Conservation (phyloP, 2,329 filamentous ascomycete genomes). For the Xylariaceae sp. region DNA sequence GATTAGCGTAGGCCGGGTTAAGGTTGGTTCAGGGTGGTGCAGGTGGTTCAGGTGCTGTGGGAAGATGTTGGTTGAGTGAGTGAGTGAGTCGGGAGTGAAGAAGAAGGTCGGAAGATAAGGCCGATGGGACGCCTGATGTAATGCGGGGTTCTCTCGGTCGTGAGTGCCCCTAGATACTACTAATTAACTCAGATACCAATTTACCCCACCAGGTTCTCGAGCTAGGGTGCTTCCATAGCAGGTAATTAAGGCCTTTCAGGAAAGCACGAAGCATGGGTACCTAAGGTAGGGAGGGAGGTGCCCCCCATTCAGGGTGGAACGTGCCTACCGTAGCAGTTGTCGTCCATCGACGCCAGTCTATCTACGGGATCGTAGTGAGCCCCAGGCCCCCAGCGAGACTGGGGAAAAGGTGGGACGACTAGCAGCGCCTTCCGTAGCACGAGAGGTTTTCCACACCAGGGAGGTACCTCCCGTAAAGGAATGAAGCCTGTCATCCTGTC, state of each 20-base stretch:
- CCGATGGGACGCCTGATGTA: constrained; percentile 9
- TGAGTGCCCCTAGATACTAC: neutral
- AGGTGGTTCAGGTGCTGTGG: too few relatives aligned
- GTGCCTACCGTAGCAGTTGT: too few relatives aligned
- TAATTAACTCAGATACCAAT: neutral
- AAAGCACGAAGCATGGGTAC: neutral
- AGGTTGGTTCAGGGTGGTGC: neutral
- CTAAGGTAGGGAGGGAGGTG: neutral
- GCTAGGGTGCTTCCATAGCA: neutral
- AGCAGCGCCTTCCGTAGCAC: too few relatives aligned
- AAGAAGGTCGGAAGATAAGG: neutral
- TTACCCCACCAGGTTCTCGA: constrained; percentile 5
- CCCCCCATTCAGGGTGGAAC: too few relatives aligned
- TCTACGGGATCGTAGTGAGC: neutral
- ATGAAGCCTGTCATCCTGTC: too few relatives aligned
- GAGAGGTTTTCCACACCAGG: too few relatives aligned
- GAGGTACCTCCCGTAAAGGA: too few relatives aligned
- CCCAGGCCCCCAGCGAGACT: too few relatives aligned
- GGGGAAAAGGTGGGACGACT: too few relatives aligned
- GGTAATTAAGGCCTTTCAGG: too few relatives aligned
- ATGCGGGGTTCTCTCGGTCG: constrained; percentile 12
- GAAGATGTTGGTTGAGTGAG: neutral
- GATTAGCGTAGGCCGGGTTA: constrained; percentile 4
- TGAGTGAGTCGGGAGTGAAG: neutral
- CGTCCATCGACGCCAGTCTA: too few relatives aligned